A percentile compares a stretch with the other conserved stretches of the same genome.
phyloP scores from a whole-genome alignment of 202 grass and related monocot genomes.

The Setaria italica region DNA sequence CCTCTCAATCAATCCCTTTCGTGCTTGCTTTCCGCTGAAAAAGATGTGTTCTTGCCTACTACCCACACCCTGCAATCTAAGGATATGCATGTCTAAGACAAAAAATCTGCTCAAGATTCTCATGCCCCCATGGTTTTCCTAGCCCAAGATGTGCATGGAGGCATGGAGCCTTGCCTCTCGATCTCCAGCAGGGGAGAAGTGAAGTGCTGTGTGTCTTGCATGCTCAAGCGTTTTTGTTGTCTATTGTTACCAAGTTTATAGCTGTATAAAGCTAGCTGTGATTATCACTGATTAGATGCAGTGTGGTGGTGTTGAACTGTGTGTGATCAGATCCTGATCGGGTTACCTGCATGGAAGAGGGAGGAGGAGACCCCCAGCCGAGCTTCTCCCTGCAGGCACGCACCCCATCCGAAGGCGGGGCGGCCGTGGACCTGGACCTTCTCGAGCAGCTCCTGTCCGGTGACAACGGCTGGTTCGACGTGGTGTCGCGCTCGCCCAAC shows the following conservation, averaged over 20 bases:
- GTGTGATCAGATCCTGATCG: conserved; percentile 60
- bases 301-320: conserved; percentile 40
- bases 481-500: conserved; percentile 55
- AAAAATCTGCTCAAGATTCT: conserved; percentile 33
- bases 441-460: conserved; percentile 78
- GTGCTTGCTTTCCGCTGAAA: conserved; percentile 62
- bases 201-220: conserved; percentile 29
- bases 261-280: conserved; percentile 7
- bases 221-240: conserved; percentile 34
- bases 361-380: conserved; percentile 54
- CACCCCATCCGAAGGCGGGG: conserved; percentile 46
- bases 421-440: conserved; percentile 69
- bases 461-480: conserved; percentile 81
- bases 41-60: conserved; percentile 48
- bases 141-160: conserved; percentile 50
- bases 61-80: conserved; percentile 38
- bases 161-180: conserved; percentile 40
- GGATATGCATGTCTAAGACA: conserved; percentile 35
- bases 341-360: conserved; percentile 70
- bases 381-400: conserved; percentile 46
- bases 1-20: conserved; percentile 57
- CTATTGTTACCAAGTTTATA: conserved; percentile 23
- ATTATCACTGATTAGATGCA: conserved; percentile 41
- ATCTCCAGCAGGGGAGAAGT: conserved; percentile 45
- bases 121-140: conserved; percentile 32